A percentile compares a stretch with the other conserved stretches of the same genome.
Conservation (phyloP, 495 filamentous ascomycete species). For the Lentithecium fluviatile region DNA sequence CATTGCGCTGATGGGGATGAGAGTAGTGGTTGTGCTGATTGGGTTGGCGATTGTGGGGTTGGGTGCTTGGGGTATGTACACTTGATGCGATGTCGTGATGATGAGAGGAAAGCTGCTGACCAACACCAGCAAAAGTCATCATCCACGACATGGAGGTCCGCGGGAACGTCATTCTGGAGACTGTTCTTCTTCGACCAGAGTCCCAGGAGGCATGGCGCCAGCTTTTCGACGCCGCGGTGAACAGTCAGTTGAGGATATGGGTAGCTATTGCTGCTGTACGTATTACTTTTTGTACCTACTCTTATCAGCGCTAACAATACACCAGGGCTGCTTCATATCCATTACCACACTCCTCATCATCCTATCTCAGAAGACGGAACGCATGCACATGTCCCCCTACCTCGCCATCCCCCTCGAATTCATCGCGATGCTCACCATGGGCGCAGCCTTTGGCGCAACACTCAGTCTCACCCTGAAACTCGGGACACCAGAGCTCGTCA, state of each 20-base stretch:
- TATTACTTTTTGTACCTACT: not conserved
- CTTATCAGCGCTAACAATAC: not conserved
- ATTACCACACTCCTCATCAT: conserved; percentile 10
- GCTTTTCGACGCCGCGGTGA: conserved; percentile 15
- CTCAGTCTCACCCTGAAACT: conserved; percentile 17
- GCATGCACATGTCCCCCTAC: conserved; percentile 7
- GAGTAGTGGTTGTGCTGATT: conserved; percentile 12
- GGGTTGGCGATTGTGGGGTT: conserved; percentile 14
- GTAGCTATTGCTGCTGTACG: conserved; percentile 21
- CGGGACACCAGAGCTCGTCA: conserved; percentile 1
- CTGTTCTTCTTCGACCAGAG: not conserved
- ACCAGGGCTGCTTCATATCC: conserved; percentile 17
- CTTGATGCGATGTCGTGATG: not conserved
- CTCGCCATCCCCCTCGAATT: conserved; percentile 20
- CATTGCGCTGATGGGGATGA: conserved; percentile 11
- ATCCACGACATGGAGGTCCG: conserved; percentile 22
- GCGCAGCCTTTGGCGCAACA: conserved; percentile 12
- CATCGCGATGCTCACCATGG: conserved; percentile 22
- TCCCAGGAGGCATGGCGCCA: conserved; percentile 6
- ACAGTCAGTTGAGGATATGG: conserved; percentile 21
- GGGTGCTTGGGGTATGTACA: conserved; percentile 21
- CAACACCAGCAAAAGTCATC: not conserved
- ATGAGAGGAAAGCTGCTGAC: not conserved
- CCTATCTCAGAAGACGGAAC: conserved; percentile 8
- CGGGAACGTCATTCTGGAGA: conserved; percentile 4